Evolutionary conservation across 2,329 filamentous ascomycete genomes (phyloP).

Genomic region (Bipolaris zeicola): DNA sequence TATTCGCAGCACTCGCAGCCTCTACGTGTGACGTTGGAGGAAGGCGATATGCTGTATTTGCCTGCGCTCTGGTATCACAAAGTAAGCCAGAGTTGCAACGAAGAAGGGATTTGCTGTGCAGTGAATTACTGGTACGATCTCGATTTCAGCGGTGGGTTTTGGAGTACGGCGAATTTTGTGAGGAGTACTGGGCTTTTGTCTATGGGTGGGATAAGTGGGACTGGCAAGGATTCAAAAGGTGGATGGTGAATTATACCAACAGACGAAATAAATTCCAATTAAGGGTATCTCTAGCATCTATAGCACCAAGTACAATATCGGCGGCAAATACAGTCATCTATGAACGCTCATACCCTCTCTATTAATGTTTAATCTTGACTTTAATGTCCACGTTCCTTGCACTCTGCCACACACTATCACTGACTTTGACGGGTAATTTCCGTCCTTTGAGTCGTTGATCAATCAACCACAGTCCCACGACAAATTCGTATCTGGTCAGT

Average conservation of each 20-base stretch:
- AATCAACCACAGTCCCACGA: constrained; percentile 82
- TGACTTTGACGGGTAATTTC: constrained; percentile 74
- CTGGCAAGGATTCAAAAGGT: not conserved
- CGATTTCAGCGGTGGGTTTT: constrained; percentile 73
- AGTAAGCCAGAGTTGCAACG: constrained; percentile 71
- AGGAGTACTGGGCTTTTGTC: constrained; percentile 36
- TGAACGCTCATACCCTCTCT: not conserved
- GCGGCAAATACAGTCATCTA: constrained; percentile 4
- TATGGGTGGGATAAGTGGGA: not conserved
- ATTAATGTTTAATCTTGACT: constrained; percentile 34
- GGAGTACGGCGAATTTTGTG: constrained; percentile 63
- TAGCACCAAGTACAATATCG: constrained; percentile 19
- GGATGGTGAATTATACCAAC: not conserved
- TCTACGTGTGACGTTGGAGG: constrained; percentile 69
- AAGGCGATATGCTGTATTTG: constrained; percentile 82
- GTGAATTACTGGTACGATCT: constrained; percentile 91
- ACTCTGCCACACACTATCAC: constrained; percentile 77
- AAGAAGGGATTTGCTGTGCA: constrained; percentile 75
- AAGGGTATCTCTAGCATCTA: constrained; percentile 37
- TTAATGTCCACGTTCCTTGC: constrained; percentile 56
- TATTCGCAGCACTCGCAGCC: constrained; percentile 67
- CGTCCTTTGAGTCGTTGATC: constrained; percentile 80
- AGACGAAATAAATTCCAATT: constrained; percentile 12
- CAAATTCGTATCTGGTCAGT: constrained; percentile 72
- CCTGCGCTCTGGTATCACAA: constrained; percentile 85